Conservation (phyloP, 352 stramenopile genomes). For the Phytophthora quininea region DNA sequence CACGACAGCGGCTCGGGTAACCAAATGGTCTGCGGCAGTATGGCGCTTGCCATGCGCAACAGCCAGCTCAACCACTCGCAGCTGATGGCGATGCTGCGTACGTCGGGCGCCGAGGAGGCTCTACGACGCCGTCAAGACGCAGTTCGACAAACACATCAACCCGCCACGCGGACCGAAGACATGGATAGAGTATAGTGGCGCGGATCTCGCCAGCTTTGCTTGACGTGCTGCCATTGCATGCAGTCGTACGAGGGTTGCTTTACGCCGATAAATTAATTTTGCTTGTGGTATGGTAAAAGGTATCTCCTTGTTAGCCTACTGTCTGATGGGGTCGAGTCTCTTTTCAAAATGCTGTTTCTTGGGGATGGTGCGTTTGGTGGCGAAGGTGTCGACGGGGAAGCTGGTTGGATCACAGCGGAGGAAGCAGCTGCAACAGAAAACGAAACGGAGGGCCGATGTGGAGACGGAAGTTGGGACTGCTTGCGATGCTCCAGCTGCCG, state of each 20-base stretch:
- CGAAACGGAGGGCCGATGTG: constrained; percentile 36
- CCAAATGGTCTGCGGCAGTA: constrained; percentile 53
- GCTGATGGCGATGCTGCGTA: constrained; percentile 60
- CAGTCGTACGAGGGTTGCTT: background rate
- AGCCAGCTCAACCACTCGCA: constrained; percentile 67
- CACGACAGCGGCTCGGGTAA: constrained; percentile 27
- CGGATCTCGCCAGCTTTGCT: constrained; percentile 15
- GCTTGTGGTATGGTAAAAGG: constrained; percentile 11
- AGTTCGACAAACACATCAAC: constrained; percentile 23
- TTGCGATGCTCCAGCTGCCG: constrained; percentile 46
- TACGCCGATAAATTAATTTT: constrained; percentile 44
- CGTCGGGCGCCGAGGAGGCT: constrained; percentile 41
- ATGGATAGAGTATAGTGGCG: constrained; percentile 76
- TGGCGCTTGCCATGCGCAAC: constrained; percentile 52
- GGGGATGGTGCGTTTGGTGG: constrained; percentile 17
- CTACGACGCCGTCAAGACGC: constrained; percentile 26
- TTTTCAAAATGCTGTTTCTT: constrained; percentile 36
- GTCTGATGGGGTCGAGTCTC: constrained; percentile 1
- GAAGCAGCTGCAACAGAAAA: constrained; percentile 15
- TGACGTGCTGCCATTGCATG: constrained; percentile 16
- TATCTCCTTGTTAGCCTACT: constrained; percentile 3
- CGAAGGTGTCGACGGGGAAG: constrained; percentile 4
- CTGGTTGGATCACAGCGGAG: background rate
- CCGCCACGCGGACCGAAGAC: constrained; percentile 48
- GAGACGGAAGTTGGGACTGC: constrained; percentile 17